Percentiles rank a stretch among this genome's conserved stretches.
Evolutionary conservation across 106 monocot genomes (phyloP).

Genomic region (Cymbidium sinense): DNA sequence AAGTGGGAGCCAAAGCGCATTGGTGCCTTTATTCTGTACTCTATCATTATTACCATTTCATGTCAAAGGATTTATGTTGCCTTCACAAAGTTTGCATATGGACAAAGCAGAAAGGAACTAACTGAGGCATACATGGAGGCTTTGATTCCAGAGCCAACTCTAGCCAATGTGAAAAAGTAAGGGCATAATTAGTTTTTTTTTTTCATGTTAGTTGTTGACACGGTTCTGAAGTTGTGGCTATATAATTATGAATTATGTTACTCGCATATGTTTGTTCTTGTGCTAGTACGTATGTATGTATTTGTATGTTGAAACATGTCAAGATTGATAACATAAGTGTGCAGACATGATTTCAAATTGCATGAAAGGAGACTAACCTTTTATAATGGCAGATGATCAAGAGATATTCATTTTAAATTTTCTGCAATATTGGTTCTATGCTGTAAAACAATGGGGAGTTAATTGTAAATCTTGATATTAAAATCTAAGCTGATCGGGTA

Average conservation of each 20-base stretch:
- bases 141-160: constrained; percentile 79
- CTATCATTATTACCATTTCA: constrained; percentile 30
- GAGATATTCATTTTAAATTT: not conserved
- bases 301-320: not conserved
- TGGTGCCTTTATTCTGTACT: constrained; percentile 55
- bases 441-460: not conserved
- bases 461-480: not conserved
- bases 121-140: constrained; percentile 87
- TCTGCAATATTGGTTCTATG: not conserved
- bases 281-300: not conserved
- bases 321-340: not conserved
- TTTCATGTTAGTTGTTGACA: not conserved
- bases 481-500: not conserved
- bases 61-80: constrained; percentile 33
- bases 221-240: not conserved
- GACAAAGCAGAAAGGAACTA: constrained; percentile 40
- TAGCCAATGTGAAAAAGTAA: constrained; percentile 70
- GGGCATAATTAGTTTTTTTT: not conserved
- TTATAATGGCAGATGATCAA: constrained; percentile 2
- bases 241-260: not conserved
- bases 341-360: not conserved
- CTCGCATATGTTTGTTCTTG: not conserved
- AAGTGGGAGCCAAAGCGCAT: constrained; percentile 67
- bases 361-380: not conserved
- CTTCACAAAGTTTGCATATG: constrained; percentile 24